Conservation (phyloP, 1,284 basidiomycete genomes). For the Anthracocystis panici-leucophaei region DNA sequence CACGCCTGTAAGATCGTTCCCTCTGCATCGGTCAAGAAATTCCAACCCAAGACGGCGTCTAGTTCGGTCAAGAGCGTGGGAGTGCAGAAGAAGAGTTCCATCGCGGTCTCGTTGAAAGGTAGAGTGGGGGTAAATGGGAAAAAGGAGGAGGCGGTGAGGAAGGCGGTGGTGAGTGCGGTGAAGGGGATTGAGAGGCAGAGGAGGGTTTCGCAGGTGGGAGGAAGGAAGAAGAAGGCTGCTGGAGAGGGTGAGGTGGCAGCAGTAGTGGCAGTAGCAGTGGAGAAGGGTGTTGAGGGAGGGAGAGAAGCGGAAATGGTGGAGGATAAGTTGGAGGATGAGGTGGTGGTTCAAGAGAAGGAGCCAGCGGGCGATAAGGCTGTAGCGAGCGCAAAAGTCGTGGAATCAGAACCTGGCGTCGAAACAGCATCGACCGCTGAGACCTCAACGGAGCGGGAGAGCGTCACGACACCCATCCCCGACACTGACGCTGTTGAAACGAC, state of each 20-base stretch:
- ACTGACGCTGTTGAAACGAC: background rate
- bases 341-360: too few relatives aligned
- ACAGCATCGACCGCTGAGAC: background rate
- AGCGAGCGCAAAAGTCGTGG: background rate
- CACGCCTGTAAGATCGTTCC: conserved; percentile 40
- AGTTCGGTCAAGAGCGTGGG: conserved; percentile 2
- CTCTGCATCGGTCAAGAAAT: conserved; percentile 24
- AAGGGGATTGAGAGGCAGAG: conserved; percentile 17
- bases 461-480: background rate
- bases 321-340: background rate
- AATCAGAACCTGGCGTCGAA: background rate
- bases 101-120: conserved; percentile 26
- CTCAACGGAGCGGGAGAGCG: background rate
- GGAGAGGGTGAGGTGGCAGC: background rate
- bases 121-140: conserved; percentile 5
- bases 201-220: conserved; percentile 11
- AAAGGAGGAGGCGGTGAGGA: conserved; percentile 20
- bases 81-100: conserved; percentile 25
- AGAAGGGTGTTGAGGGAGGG: background rate
- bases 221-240: background rate
- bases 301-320: background rate
- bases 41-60: conserved; percentile 26
- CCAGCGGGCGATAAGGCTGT: background rate
- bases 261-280: background rate
- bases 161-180: conserved; percentile 14